Evolutionary conservation across 169 alveolate species (phyloP).

Genomic region (Besnoitia besnoiti): DNA sequence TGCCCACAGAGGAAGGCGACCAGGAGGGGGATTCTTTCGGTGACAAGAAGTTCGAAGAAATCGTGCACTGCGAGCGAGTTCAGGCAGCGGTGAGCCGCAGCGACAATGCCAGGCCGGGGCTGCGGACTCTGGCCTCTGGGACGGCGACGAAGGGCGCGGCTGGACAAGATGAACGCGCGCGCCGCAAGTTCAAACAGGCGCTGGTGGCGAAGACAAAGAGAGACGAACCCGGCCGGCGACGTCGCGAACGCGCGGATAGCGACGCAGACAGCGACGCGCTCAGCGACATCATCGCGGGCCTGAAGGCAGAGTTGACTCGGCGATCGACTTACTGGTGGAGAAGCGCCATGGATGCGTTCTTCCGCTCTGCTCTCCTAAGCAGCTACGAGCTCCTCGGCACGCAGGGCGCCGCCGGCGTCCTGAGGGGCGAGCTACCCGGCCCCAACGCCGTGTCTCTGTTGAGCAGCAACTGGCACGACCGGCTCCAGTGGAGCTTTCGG

Average conservation of each 20-base stretch:
- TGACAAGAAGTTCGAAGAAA: background rate
- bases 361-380: background rate
- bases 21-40: background rate
- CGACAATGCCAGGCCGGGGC: background rate
- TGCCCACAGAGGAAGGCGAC: background rate
- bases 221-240: background rate
- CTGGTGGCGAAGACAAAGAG: background rate
- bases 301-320: background rate
- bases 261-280: background rate
- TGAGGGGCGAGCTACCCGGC: constrained; percentile 25
- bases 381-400: constrained; percentile 38
- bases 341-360: background rate
- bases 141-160: background rate
- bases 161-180: background rate
- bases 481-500: constrained; percentile 68
- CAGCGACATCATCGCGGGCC: background rate
- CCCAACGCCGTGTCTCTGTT: constrained; percentile 56
- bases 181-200: background rate
- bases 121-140: background rate
- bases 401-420: constrained; percentile 1
- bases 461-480: constrained; percentile 71
- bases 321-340: constrained; percentile 6
- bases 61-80: background rate
- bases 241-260: background rate
- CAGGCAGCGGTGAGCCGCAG: background rate